Conservation (phyloP, 2,329 filamentous ascomycete genomes). For the Atkinsonella texensis region DNA sequence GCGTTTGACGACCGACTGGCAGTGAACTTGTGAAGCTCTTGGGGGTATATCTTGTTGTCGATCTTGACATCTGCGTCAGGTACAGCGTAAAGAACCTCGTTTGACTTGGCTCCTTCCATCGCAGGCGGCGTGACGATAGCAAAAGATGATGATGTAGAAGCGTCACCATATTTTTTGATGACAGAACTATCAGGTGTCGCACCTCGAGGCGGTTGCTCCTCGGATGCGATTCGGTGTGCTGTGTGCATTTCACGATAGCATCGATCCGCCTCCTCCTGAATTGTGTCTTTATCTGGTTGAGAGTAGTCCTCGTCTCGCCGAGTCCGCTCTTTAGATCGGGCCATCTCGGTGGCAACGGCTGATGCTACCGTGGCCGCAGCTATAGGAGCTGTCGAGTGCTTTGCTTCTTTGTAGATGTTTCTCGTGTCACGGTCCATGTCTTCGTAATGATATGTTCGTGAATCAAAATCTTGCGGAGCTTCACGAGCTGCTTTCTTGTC, state of each 20-base stretch:
- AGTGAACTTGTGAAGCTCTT: conserved; percentile 31
- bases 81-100: conserved; percentile 39
- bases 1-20: conserved; percentile 16
- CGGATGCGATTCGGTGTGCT: conserved; percentile 40
- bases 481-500: conserved; percentile 14
- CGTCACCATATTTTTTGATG: conserved; percentile 39
- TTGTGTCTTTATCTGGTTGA: conserved; percentile 24
- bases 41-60: conserved; percentile 45
- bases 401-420: conserved; percentile 31
- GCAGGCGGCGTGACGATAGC: conserved; percentile 44
- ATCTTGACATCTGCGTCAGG: conserved; percentile 53
- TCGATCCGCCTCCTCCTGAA: conserved; percentile 46
- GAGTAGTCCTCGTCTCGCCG: conserved; percentile 18
- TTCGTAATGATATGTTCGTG: conserved; percentile 17
- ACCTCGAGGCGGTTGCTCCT: conserved; percentile 41
- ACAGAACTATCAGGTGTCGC: conserved; percentile 41
- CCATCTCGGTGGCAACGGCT: conserved; percentile 31
- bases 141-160: conserved; percentile 23
- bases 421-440: conserved; percentile 32
- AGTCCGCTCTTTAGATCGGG: conserved; percentile 20
- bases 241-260: conserved; percentile 44
- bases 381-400: conserved; percentile 36
- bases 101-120: conserved; percentile 27
- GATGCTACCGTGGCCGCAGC: conserved; percentile 34
- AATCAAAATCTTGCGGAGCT: conserved; percentile 10